These are phyloP conservation scores for Sugiyamaella chiloensis DNA, from an alignment of 805 yeast species.

Conservation along the genomic window DNA sequence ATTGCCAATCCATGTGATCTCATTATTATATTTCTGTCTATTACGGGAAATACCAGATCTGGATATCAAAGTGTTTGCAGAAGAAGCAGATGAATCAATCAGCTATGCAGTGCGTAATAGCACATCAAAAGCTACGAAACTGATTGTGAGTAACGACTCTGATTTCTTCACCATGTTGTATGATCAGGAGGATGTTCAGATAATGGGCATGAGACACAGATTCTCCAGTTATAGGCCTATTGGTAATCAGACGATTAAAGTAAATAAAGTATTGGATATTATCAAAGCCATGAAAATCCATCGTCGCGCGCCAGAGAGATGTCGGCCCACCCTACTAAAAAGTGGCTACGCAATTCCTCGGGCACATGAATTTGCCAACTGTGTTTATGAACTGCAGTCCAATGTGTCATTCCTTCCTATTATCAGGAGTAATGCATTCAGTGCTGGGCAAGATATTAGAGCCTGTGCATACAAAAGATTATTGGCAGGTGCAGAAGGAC, in stretches of 20 bases:
- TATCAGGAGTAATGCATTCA: background rate
- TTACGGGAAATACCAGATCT: background rate
- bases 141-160: conserved; percentile 5
- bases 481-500: background rate
- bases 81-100: conserved; percentile 14
- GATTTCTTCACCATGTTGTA: conserved; percentile 2
- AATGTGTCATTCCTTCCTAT: background rate
- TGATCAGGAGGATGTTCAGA: too few species aligned
- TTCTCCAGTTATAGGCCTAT: too few species aligned
- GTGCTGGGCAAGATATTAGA: background rate
- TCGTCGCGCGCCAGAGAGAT: too few species aligned
- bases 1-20: background rate
- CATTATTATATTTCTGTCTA: conserved; percentile 1
- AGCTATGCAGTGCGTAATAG: background rate
- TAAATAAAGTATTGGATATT: too few species aligned
- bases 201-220: too few species aligned
- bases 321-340: background rate
- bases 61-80: conserved; percentile 4
- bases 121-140: background rate
- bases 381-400: background rate
- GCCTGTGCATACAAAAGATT: background rate
- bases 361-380: background rate
- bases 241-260: too few species aligned
- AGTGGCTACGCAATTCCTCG: background rate
- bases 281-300: too few species aligned